phyloP scores from a whole-genome alignment of 148 eudicot species.

The Amaranthus palmeri region DNA sequence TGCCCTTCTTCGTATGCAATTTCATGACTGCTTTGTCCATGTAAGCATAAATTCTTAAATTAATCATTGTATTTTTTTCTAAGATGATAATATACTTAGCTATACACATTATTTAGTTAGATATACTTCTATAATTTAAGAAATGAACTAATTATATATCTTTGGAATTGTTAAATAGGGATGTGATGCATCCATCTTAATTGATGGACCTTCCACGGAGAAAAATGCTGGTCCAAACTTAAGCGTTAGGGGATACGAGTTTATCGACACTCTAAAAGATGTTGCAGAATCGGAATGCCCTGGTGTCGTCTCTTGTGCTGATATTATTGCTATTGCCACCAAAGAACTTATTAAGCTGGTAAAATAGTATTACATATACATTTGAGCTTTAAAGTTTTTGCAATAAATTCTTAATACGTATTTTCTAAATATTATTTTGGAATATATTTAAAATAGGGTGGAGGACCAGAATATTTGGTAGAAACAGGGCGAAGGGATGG shows the following conservation, averaged over 20 bases:
- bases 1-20: constrained; percentile 15
- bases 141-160: background rate
- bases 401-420: background rate
- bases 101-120: background rate
- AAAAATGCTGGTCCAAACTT: constrained; percentile 8
- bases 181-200: constrained; percentile 20
- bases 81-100: background rate
- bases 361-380: background rate
- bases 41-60: background rate
- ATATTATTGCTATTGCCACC: constrained; percentile 18
- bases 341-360: constrained; percentile 10
- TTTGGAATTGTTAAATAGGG: constrained; percentile 6
- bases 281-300: constrained; percentile 13
- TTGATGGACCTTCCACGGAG: constrained; percentile 9
- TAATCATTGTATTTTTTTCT: background rate
- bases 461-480: constrained; percentile 14
- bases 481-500: constrained; percentile 22
- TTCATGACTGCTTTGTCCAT: constrained; percentile 17
- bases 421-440: background rate
- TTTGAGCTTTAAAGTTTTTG: background rate
- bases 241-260: constrained; percentile 17
- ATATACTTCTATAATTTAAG: background rate
- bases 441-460: constrained; percentile 2
- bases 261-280: constrained; percentile 2
- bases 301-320: constrained; percentile 18